Evolutionary conservation across 768 basidiomycete species (phyloP).

Genomic region (Auricularia sp.): DNA sequence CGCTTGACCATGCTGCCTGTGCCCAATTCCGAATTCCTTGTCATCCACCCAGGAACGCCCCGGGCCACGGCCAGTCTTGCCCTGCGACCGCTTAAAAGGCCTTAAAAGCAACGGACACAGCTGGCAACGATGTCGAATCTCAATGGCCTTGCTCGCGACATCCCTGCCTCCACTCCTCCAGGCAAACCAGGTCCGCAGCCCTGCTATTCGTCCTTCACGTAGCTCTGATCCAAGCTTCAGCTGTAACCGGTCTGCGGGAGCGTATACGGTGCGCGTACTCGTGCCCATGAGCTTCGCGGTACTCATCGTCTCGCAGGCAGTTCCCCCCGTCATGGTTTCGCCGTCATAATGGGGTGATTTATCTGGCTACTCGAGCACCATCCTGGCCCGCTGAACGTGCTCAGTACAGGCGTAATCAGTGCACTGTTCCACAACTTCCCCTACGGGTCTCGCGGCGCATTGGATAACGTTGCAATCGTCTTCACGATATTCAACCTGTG

Average conservation of each 20-base stretch:
- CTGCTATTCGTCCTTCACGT: background rate
- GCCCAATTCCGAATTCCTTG: background rate
- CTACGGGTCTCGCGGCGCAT: conserved; percentile 2
- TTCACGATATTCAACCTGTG: conserved; percentile 27
- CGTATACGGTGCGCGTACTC: background rate
- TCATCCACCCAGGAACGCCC: background rate
- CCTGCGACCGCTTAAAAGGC: background rate
- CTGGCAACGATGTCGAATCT: no score
- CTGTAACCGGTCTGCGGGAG: background rate
- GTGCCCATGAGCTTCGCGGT: background rate
- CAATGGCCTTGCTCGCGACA: no score
- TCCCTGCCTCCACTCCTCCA: background rate
- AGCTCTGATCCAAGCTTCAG: background rate
- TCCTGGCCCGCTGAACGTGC: background rate
- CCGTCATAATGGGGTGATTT: conserved; percentile 9
- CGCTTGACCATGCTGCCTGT: background rate
- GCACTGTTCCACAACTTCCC: conserved; percentile 6
- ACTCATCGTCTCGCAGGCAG: background rate
- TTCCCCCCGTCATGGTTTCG: conserved; percentile 10
- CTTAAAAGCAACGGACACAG: background rate
- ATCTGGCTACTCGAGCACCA: background rate
- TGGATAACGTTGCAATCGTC: conserved; percentile 3
- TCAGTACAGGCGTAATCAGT: conserved; percentile 5
- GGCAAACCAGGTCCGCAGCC: background rate
- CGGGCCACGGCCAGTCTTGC: background rate